Evolutionary conservation across 1,284 basidiomycete genomes (phyloP).

Genomic region (Leccinum fuscescens): DNA sequence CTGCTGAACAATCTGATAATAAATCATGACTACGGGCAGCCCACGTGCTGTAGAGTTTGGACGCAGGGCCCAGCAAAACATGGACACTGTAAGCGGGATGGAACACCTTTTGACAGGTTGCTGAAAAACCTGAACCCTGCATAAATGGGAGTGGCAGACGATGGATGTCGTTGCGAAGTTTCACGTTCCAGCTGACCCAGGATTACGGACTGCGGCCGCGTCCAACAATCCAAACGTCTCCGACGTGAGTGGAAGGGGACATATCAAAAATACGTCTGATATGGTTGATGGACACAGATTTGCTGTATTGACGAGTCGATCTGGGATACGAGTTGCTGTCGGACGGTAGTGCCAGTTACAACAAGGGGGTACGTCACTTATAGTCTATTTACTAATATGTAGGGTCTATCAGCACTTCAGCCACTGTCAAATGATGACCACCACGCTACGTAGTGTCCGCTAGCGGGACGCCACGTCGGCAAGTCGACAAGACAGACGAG

Average conservation of each 20-base stretch:
- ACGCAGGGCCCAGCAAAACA: not conserved
- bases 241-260: not conserved
- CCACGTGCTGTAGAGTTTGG: not conserved
- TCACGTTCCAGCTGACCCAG: constrained; percentile 7
- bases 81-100: not conserved
- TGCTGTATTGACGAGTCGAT: not conserved
- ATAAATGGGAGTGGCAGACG: constrained; percentile 1
- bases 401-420: not conserved
- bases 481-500: not conserved
- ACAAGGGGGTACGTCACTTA: not conserved
- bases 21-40: not conserved
- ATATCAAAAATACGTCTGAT: not conserved
- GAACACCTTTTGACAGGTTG: constrained; percentile 1
- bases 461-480: not conserved
- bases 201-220: not conserved
- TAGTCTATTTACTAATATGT: too few relatives aligned
- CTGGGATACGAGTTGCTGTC: not conserved
- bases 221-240: not conserved
- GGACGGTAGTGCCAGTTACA: not conserved
- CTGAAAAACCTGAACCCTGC: not conserved
- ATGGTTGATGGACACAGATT: not conserved
- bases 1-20: not conserved
- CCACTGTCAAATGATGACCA: not conserved
- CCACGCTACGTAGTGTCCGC: not conserved
- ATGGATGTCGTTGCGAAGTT: constrained; percentile 8